Evolutionary conservation across 2,329 filamentous ascomycete genomes (phyloP), one percentile per base, ranked within the genome.

Genomic region (Aurifilum marmelostoma): DNA sequence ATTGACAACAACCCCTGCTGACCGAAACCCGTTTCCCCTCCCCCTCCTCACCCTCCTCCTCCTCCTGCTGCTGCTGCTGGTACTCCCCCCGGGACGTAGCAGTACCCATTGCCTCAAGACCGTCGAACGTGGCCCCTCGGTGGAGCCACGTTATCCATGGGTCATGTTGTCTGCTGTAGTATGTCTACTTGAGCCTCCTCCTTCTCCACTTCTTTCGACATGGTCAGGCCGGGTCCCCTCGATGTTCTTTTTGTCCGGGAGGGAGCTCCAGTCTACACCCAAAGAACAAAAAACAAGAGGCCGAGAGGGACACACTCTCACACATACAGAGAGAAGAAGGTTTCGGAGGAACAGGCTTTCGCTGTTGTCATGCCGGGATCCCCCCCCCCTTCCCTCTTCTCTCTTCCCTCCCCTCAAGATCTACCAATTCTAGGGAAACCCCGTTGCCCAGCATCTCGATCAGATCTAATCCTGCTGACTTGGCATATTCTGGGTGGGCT

Each of bases 81-180:
- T n/a, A n/a, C n/a, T 41, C 39, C 39, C 18, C 41, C 41, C 41
- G 12, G n/a, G 39, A 70, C 54, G 72, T 71, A 66, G 71, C n/a
- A n/a, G n/a, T 71, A 69, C 71, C 70, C 72, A 71, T 69, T 69
- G 56, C 62, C 54, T 65, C 66, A 43, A 43, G 21, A 1, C 41
- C 59, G 58, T 65, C 65, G 60, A 63, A 61, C 54, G 68, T 67
- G 69, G 69, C 34, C 73, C 67, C 43, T 18, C 61, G 73, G 72
- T 75, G 77, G 77, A 79, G 77, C 78, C 78, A 79, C 78, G 77
- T 79, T 72, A 77, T 76, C 73, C 74, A 74, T 69, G 73, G 73
- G 73, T 76, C 75, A 75, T 71, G 75, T 75, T 74, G 74, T 73
- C 43, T 63, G n/a, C n/a, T n/a, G n/a, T n/a, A n/a, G n/a, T n/a